Percentiles rank a stretch among this genome's conserved stretches.
These are phyloP conservation scores for Immersiella caudata DNA, from an alignment of 495 filamentous ascomycete genomes.

Conservation along the genomic window DNA sequence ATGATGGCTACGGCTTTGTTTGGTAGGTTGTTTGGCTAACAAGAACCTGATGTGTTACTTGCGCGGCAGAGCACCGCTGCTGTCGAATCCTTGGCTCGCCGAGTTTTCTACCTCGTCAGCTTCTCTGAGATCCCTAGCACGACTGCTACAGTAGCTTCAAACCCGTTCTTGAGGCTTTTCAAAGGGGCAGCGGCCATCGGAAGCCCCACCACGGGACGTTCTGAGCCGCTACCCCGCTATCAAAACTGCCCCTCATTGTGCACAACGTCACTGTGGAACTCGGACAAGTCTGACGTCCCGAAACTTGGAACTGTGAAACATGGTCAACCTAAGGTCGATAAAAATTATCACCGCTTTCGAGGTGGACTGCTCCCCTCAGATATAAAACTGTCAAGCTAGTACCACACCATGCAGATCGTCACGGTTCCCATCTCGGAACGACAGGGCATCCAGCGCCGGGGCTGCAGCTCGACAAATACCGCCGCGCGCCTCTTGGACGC, in stretches of 20 bases:
- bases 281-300: not conserved
- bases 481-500: not conserved
- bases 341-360: not conserved
- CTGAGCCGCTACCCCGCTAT: not conserved
- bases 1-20: conserved; percentile 28
- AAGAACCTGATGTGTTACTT: not conserved
- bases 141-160: not conserved
- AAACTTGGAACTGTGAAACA: not conserved
- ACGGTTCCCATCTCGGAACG: not conserved
- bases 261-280: conserved; percentile 9
- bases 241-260: conserved; percentile 7
- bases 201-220: not conserved
- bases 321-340: not conserved
- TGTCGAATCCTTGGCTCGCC: not conserved
- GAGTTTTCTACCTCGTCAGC: not conserved
- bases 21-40: not conserved
- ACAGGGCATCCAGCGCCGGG: not conserved
- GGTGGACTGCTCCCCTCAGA: not conserved
- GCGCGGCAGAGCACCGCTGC: not conserved
- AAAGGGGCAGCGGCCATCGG: conserved; percentile 2
- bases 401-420: too few species aligned
- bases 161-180: conserved; percentile 3
- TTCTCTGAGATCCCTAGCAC: not conserved
- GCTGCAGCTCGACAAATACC: not conserved
- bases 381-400: not conserved